Evolutionary conservation across 352 stramenopile genomes (phyloP).

Genomic region (Lagenidium giganteum): DNA sequence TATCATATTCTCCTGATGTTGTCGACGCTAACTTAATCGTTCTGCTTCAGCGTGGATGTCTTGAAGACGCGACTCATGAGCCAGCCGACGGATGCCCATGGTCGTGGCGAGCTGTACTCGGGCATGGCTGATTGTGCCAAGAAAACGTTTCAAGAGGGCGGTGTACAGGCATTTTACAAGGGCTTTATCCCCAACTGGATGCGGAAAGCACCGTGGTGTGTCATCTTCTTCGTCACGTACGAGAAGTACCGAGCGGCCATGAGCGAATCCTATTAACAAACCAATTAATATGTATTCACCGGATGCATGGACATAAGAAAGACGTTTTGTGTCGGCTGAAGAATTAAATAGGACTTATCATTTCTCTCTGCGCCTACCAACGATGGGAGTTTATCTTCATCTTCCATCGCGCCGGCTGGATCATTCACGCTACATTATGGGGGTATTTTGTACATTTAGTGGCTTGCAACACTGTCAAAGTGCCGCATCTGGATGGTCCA

Average conservation of each 20-base stretch:
- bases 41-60: slow-evolving; percentile 58
- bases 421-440: background rate
- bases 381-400: slow-evolving; percentile 1
- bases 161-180: slow-evolving; percentile 72
- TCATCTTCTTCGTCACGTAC: slow-evolving; percentile 86
- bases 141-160: slow-evolving; percentile 68
- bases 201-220: slow-evolving; percentile 81
- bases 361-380: background rate
- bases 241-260: slow-evolving; percentile 65
- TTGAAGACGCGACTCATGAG: slow-evolving; percentile 85
- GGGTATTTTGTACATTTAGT: background rate
- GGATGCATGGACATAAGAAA: no score
- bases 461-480: slow-evolving; percentile 56
- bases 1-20: background rate
- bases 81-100: slow-evolving; percentile 51
- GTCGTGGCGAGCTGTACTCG: slow-evolving; percentile 52
- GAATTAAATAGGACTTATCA: slow-evolving; percentile 1
- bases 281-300: slow-evolving; percentile 10
- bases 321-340: no score
- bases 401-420: background rate
- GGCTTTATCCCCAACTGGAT: slow-evolving; percentile 87
- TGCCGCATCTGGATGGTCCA: slow-evolving; percentile 83
- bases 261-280: slow-evolving; percentile 23
- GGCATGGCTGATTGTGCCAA: slow-evolving; percentile 68
- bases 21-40: slow-evolving; percentile 4